Conservation (phyloP, 139 green algal species). For the Pycnococcus provasolii region DNA sequence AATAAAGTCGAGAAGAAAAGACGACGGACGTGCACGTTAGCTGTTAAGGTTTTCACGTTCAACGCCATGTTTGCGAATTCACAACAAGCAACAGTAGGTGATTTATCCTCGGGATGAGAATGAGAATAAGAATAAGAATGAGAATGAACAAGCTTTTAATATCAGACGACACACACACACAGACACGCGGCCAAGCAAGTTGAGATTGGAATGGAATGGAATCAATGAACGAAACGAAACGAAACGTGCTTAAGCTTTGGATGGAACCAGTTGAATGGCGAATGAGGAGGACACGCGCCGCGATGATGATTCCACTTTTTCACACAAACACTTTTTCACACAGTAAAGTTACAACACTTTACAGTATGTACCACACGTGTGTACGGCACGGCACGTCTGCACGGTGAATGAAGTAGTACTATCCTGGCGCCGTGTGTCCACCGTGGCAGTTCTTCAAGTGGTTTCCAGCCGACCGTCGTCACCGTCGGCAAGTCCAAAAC, state of each 20-base stretch:
- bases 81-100: neutral
- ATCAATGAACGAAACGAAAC: neutral
- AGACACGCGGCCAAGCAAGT: neutral
- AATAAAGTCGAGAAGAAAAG: too few relatives aligned
- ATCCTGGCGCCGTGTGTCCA: too few relatives aligned
- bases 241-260: neutral
- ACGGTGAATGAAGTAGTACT: too few relatives aligned
- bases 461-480: too few relatives aligned
- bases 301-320: neutral
- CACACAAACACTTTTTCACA: neutral
- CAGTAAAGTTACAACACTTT: too few relatives aligned
- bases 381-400: too few relatives aligned
- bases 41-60: too few relatives aligned
- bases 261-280: neutral
- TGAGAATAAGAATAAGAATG: neutral
- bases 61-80: neutral
- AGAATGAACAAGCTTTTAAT: conserved; percentile 2
- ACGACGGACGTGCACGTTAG: too few relatives aligned
- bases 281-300: neutral
- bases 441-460: too few relatives aligned
- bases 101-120: neutral
- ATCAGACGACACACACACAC: neutral
- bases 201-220: neutral
- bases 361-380: neutral
- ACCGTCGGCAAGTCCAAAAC: too few relatives aligned